These are phyloP conservation scores for Pelargonium fulgidum DNA, from an alignment of 441 rosid genomes.

Conservation along the genomic window DNA sequence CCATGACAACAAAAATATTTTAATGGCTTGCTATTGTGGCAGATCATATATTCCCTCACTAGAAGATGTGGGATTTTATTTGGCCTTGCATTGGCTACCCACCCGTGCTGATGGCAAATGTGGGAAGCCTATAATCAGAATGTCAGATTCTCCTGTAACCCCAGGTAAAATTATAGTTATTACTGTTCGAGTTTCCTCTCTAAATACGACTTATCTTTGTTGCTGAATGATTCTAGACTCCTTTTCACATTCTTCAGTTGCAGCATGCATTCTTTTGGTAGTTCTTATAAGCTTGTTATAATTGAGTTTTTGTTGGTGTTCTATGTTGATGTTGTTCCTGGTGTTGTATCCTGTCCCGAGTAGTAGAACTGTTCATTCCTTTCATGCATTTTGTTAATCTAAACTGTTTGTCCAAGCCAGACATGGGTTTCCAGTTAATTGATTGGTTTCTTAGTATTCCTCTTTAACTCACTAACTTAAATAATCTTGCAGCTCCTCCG, in stretches of 20 bases:
- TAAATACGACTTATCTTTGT: not conserved
- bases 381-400: constrained; percentile 3
- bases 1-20: constrained; percentile 5
- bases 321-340: not conserved
- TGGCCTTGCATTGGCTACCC: constrained; percentile 83
- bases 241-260: not conserved
- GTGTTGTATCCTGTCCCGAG: not conserved
- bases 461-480: constrained; percentile 14
- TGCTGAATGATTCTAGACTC: not conserved
- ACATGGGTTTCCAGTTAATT: not conserved
- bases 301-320: not conserved
- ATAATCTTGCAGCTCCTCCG: constrained; percentile 61
- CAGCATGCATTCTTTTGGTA: not conserved
- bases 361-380: not conserved
- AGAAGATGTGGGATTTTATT: constrained; percentile 76
- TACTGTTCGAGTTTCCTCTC: not conserved
- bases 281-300: not conserved
- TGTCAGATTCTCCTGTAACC: constrained; percentile 62
- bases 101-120: constrained; percentile 75
- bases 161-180: constrained; percentile 50
- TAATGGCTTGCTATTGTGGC: constrained; percentile 25
- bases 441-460: constrained; percentile 7
- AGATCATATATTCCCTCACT: constrained; percentile 77
- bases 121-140: constrained; percentile 75
- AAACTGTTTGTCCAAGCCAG: constrained; percentile 9